Base-by-base conservation (phyloP, 2,329 filamentous ascomycete species). In the Clarireedia hainanense region DNA sequence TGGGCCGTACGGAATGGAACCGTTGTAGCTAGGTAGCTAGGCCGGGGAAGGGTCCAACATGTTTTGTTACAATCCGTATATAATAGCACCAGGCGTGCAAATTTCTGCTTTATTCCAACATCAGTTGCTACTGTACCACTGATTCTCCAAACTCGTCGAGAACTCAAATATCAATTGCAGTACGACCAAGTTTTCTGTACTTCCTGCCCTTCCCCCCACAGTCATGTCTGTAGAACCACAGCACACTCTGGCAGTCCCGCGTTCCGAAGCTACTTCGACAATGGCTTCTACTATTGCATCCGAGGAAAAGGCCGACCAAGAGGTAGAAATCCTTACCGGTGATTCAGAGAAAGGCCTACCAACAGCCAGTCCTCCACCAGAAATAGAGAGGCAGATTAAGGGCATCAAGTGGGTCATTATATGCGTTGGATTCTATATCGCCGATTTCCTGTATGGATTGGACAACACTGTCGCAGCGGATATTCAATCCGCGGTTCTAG, bases 401-500 rank as follows among this genome's bases (percentile, higher is more conserved):
- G 65, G 67, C 6, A 57, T 64, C 57, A 67, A 59, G 60, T 70
- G 68, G 68, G 51, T 48, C 10, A 15, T 64, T 1, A 54, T 67
- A 1, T 55, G 52, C 42, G 12, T 50, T 15, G 52, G 52, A 0
- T 50, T 55, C 17, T 50, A 55, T 34, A 36, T 49, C 24, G 37
- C 52, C 20, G 39, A 37, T 5, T 55, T 55, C 52, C 34, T 55
- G 26, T 56, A 52, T 47, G 49, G 47, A 9, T 30, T 56, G 34
- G 56, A 57, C n/a, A 57, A 55, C 5, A 57, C 56, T 15, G 46
- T 80, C 42, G 70, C 73, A 2, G 75, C 75, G 17, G 71, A 76
- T 59, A 69, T 78, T 17, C 74, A 77, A 55, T 70, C 69, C 63
- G 52, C 52, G 7, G 70, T 76, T n/a, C 60, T 73, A 23, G 63